These are phyloP conservation scores for Patellifolia procumbens DNA, from an alignment of 179 eudicot species.

Conservation along the genomic window DNA sequence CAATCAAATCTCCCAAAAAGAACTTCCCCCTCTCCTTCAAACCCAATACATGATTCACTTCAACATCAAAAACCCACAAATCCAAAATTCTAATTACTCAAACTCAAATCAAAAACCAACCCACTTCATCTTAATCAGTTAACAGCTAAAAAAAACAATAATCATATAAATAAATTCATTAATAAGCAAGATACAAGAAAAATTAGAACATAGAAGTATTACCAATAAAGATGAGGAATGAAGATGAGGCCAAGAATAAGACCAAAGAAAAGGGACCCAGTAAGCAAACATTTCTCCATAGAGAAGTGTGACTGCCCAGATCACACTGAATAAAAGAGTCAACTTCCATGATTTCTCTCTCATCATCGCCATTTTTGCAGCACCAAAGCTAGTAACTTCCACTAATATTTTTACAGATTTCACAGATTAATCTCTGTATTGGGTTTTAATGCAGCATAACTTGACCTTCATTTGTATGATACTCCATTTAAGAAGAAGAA, in stretches of 20 bases:
- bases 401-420: background rate
- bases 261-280: conserved; percentile 63
- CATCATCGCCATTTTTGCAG: conserved; percentile 22
- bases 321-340: conserved; percentile 46
- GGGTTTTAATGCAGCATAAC: no score
- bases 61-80: no score
- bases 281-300: conserved; percentile 91
- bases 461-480: no score
- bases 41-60: background rate
- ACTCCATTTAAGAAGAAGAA: no score
- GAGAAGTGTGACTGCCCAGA: conserved; percentile 67
- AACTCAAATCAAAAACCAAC: background rate
- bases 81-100: no score
- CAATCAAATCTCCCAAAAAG: no score
- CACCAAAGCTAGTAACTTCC: no score
- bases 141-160: background rate
- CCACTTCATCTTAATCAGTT: background rate
- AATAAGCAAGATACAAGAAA: background rate
- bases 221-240: conserved; percentile 36
- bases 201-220: background rate
- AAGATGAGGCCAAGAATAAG: conserved; percentile 87
- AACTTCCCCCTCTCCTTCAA: background rate
- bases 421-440: no score
- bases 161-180: background rate
- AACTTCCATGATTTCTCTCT: conserved; percentile 45